Base-by-base conservation (phyloP, 768 basidiomycete species). In the Neoboletus subvelutipes region DNA sequence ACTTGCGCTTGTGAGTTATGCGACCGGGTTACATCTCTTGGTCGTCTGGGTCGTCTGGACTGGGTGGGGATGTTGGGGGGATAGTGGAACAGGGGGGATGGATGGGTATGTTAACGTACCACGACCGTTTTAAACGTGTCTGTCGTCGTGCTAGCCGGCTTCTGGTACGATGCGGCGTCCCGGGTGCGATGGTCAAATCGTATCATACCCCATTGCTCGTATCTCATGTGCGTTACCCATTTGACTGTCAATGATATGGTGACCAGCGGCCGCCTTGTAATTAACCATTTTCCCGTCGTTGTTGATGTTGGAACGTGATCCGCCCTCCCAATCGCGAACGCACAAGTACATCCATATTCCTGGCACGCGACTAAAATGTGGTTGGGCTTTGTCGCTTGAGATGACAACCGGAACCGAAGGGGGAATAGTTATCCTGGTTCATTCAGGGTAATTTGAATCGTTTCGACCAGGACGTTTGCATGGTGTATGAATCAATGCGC, bases 1-100 rank as follows among this genome's bases (percentile, higher is more conserved):
- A 65, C 88, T 87, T 20, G 82, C 90, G 42, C 98, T 98, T 70
- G 86, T 98, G 57, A 77, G 87, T 49, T 99, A 99, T 72, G 89
- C 96, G 6, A 71, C 88, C 13, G 83, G 78, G 5, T 71, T 97
- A 20, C 94, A 97, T 68, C 56, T 88, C n/a, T 76, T 95, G 31
- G 88, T 94, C 31, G 77, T 95, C 72, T 88, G 83, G 70, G 88
- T 87, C 7, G 79, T 83, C 13, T 67, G 67, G 67, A 61, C 57
- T 13, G 64, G 64, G 33, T 92, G 89, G 68, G 88, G 88, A 70
- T 92, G 86, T 63, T 81, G 86, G 26, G 72, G 76, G 24, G 76
- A 81, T 8, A 79, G 83, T 1, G 78, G 75, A 4, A 36, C 17
- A 6, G 31, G 34, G 7, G 41, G 31, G 3, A 5, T 7, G 50